phyloP scores from a whole-genome alignment of 2,329 filamentous ascomycete species.

The Talaromyces sp. region DNA sequence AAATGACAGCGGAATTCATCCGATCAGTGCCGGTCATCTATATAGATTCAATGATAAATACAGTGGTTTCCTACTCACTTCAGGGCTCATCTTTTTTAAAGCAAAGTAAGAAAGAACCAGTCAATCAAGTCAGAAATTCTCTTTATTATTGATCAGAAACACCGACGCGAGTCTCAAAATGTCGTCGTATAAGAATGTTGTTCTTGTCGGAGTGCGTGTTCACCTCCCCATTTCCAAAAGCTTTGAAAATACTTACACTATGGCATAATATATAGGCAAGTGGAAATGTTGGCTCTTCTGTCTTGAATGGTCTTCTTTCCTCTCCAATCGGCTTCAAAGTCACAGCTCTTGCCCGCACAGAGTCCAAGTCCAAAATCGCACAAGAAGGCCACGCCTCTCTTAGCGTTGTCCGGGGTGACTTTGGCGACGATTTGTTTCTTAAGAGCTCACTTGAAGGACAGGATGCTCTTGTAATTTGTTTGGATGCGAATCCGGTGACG shows the following conservation, averaged over 20 bases:
- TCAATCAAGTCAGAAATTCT: background rate
- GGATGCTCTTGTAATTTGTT: conserved; percentile 5
- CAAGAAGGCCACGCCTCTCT: conserved; percentile 8
- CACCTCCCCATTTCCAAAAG: background rate
- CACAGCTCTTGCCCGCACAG: conserved; percentile 2
- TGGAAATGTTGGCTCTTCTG: conserved; percentile 8
- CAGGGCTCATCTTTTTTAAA: background rate
- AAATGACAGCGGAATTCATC: background rate
- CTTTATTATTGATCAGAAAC: background rate
- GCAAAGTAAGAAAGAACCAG: background rate
- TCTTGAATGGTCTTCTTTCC: conserved; percentile 6
- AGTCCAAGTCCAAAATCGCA: conserved; percentile 2
- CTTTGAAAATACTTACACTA: background rate
- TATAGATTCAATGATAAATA: background rate
- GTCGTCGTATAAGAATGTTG: conserved; percentile 7
- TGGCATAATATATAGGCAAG: conserved; percentile 2
- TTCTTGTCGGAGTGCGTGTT: conserved; percentile 11
- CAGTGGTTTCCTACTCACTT: background rate
- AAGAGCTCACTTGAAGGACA: conserved; percentile 5
- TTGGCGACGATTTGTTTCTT: background rate
- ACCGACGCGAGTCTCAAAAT: background rate
- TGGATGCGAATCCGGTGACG: conserved; percentile 1
- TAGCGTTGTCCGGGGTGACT: conserved; percentile 9
- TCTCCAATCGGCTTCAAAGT: conserved; percentile 9
- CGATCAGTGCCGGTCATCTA: background rate